Base-by-base conservation (phyloP, 2,329 filamentous ascomycete species). In the Triangularia verruculosa region DNA sequence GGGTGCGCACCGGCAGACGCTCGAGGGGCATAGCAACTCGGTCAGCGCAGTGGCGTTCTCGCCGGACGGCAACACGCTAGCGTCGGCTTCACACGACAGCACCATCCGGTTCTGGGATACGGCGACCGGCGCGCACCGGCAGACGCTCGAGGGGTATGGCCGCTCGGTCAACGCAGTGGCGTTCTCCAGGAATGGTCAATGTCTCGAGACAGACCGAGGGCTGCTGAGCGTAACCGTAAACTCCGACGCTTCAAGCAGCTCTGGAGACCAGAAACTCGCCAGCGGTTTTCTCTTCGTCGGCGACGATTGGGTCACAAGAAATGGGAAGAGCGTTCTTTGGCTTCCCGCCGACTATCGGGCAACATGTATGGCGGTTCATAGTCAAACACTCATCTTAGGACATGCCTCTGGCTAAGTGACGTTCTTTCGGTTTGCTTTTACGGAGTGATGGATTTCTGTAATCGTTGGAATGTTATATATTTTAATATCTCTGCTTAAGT, bases 81-180 rank as follows among this genome's bases (percentile, higher is more conserved):
- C 61, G 57, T 28, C 32, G 32, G 32, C 4, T 34, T 34, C 32
- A 34, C 3, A 6, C 32, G 32, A 34, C 32, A 9, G 4, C 9
- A 34, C 32, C 32, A 39, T 39, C 34, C 15, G 34, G 61, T n/a
- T 63, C 61, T 63, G 52, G 59, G 62, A 61, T 32, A 22, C 30
- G 13, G 55, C 34, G 47, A 64, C 62, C 4, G 62, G 59, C 24
- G 24, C 17, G 11, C 69, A 66, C 58, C 17, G 65, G 5, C 65
- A 67, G 43, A 71, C 67, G 53, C 67, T 73, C 43, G 58, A 69
- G 61, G 70, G 67, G 61, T 67, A 71, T 66, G 65, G 32, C 58
- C 3, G 30, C 32, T 53, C 11, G 12, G 66, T 70, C 62, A 13
- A 9, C 0, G 61, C 59, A 22, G 61, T 67, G 13, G 62, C 27